A percentile compares a stretch with the other conserved stretches of the same genome.
Evolutionary conservation across 75 land plant genomes (phyloP).

Genomic region (Selaginella moellendorffii): DNA sequence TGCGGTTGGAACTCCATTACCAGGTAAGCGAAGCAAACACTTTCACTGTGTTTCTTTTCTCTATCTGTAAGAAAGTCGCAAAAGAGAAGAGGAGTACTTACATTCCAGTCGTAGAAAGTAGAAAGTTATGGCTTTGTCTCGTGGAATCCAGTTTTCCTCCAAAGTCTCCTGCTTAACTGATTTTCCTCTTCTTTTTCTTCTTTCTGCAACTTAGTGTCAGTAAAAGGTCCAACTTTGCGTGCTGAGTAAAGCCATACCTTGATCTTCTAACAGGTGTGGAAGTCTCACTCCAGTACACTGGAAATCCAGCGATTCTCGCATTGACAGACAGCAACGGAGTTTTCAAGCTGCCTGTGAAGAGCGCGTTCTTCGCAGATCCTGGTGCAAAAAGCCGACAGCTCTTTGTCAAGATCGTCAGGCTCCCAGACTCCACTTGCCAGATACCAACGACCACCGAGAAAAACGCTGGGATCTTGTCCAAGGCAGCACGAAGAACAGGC

Average conservation of each 20-base stretch:
- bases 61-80: no score
- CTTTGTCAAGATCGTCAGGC: background rate
- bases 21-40: background rate
- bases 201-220: no score
- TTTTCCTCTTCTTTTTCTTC: no score
- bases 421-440: background rate
- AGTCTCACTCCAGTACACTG: background rate
- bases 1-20: background rate
- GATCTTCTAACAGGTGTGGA: background rate
- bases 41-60: background rate
- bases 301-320: background rate
- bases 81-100: no score
- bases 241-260: no score
- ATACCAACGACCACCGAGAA: background rate
- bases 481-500: background rate
- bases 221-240: no score
- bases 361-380: background rate
- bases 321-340: background rate
- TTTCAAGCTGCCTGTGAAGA: background rate
- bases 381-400: background rate
- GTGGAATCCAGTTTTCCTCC: no score
- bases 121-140: no score
- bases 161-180: no score
- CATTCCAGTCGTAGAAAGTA: no score
- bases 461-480: background rate